These are phyloP conservation scores for Raphanus raphanistrum DNA, from an alignment of 345 rosid species.

Conservation along the genomic window DNA sequence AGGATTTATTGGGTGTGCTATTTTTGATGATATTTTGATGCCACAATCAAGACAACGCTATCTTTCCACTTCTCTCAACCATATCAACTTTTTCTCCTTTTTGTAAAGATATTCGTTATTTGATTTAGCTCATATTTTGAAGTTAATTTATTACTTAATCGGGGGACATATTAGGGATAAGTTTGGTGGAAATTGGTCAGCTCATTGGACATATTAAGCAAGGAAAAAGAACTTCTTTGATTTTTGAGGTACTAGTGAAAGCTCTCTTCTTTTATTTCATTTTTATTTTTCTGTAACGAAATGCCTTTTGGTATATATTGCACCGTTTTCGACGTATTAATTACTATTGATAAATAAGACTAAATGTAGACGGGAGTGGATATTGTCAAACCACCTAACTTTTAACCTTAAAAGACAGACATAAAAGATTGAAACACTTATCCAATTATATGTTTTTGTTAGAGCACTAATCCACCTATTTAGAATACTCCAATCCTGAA, in stretches of 20 bases:
- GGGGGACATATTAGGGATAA: conserved; percentile 32
- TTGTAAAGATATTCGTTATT: not conserved
- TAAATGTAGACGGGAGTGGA: conserved; percentile 26
- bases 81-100: conserved; percentile 12
- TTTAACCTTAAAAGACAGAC: not conserved
- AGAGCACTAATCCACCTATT: not conserved
- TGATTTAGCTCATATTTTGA: not conserved
- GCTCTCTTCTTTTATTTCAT: not conserved
- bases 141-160: not conserved
- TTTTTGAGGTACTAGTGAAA: conserved; percentile 37
- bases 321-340: too few species aligned
- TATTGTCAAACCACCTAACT: conserved; percentile 33
- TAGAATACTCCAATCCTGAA: conserved; percentile 19
- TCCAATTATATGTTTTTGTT: not conserved
- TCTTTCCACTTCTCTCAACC: conserved; percentile 41
- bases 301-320: conserved; percentile 6
- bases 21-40: conserved; percentile 19
- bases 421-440: conserved; percentile 10
- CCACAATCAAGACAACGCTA: conserved; percentile 36
- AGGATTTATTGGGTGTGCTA: conserved; percentile 31
- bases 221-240: conserved; percentile 34
- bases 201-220: conserved; percentile 40
- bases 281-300: conserved; percentile 11
- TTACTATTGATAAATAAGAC: conserved; percentile 11
- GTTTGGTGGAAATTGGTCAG: conserved; percentile 43